Conservation (phyloP, 768 basidiomycete genomes). For the Russula brevipes region DNA sequence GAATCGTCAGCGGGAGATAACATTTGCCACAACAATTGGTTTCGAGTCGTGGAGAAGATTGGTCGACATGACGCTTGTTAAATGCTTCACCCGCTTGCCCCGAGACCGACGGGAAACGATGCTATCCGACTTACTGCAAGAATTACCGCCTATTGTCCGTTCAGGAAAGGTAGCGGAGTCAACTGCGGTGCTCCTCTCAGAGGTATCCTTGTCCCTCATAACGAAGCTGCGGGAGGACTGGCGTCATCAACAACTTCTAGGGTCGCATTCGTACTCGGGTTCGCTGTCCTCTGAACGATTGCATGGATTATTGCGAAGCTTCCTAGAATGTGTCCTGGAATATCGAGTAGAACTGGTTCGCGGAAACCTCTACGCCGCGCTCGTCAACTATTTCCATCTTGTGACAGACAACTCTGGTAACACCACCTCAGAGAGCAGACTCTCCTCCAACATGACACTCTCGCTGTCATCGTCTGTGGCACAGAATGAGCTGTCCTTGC, state of each 20-base stretch:
- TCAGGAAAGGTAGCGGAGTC: constrained; percentile 61
- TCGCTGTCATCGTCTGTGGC: constrained; percentile 4
- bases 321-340: constrained; percentile 71
- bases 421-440: background rate
- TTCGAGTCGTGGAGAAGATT: constrained; percentile 83
- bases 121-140: constrained; percentile 84
- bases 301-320: constrained; percentile 62
- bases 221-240: constrained; percentile 86
- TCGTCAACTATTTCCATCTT: constrained; percentile 89
- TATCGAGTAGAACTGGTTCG: constrained; percentile 80
- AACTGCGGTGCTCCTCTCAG: constrained; percentile 78
- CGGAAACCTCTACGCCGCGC: constrained; percentile 89
- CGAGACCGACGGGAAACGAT: constrained; percentile 81
- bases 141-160: constrained; percentile 65
- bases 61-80: constrained; percentile 78
- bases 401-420: constrained; percentile 33
- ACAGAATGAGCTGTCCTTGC: constrained; percentile 24
- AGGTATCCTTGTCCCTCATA: constrained; percentile 72
- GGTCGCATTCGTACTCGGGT: constrained; percentile 58
- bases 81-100: constrained; percentile 79
- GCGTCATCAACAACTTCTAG: constrained; percentile 62
- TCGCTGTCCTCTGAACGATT: constrained; percentile 78
- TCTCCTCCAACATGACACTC: background rate
- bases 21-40: constrained; percentile 60
- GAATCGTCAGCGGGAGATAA: constrained; percentile 81